Evolutionary conservation across 768 basidiomycete genomes (phyloP), one percentile per base, ranked within the genome.

Genomic region (Phaffia tasmanica): DNA sequence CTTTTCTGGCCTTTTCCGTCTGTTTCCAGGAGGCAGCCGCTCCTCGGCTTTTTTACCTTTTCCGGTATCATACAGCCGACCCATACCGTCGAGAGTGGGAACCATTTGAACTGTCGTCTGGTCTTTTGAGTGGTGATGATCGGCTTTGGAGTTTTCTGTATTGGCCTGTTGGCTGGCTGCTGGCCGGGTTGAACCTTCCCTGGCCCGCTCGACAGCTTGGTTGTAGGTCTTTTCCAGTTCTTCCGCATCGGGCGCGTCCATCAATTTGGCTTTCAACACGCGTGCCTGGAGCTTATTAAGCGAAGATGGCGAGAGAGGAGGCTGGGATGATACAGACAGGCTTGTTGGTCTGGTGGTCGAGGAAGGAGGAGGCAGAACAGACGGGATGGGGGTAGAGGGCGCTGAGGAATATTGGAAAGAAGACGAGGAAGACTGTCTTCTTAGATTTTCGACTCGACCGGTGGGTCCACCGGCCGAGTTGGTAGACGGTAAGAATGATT

Each of bases 271-370:
- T 47, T 89, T 85, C 11, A 99, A 79, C 1, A 95, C 92, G 71
- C 86, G 86, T 3, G 94, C 94, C 76, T 99, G 94, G 1, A 99
- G 77, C 73, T 85, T 87, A 75, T 99, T 98, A 56, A 98, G 78
- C 19, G 87, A 88, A 18, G 72, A 73, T 21, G 75, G 71, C 0
- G 76, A 72, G 58, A 79, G 67, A 14, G 74, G 70, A 8, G 78
- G 76, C 30, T 69, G 11, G 69, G 71, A 3, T 69, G 42, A 32
- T 56, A 27, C 7, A 54, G 55, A 15, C 47, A 46, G 0, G 49
- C 42, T 48, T 32, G 23, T 25, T 46, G 50, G 2, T 25, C 16
- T 8, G 23, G 69, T 2, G 23, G 56, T 11, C 27, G 60, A 48
- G 1, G 86, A 86, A 2, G 86, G 85, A 1, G 92, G 92, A 0